Conservation (phyloP, 2,329 filamentous ascomycete species). For the Fusarium sp. region DNA sequence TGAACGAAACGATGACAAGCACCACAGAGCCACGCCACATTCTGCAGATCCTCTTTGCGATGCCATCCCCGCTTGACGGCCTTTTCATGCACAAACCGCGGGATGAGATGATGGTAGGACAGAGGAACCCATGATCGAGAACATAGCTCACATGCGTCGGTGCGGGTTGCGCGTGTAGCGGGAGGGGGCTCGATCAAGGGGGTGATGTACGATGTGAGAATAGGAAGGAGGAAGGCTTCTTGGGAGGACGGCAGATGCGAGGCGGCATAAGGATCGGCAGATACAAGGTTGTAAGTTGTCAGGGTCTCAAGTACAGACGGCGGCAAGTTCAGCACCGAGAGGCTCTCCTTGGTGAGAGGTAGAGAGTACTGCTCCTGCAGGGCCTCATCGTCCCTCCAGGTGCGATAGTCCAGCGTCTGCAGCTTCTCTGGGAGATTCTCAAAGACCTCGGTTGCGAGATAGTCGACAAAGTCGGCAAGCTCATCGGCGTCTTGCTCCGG, state of each 20-base stretch:
- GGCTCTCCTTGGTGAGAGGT: constrained; percentile 65
- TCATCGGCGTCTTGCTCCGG: constrained; percentile 66
- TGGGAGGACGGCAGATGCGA: constrained; percentile 53
- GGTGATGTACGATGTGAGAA: constrained; percentile 71
- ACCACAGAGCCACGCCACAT: constrained; percentile 86
- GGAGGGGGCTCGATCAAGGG: constrained; percentile 71
- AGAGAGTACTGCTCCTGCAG: constrained; percentile 67
- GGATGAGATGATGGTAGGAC: constrained; percentile 88
- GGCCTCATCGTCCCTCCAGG: constrained; percentile 53
- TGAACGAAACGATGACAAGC: constrained; percentile 89
- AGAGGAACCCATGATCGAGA: constrained; percentile 77
- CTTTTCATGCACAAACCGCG: constrained; percentile 79
- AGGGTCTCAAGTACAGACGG: constrained; percentile 74
- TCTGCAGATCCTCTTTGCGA: constrained; percentile 76
- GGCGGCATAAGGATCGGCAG: constrained; percentile 49
- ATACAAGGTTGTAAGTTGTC: constrained; percentile 71
- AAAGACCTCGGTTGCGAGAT: constrained; percentile 78
- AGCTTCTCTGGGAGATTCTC: constrained; percentile 69
- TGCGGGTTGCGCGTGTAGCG: constrained; percentile 67
- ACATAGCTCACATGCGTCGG: constrained; percentile 78
- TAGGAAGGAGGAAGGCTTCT: constrained; percentile 69
- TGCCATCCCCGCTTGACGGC: constrained; percentile 84
- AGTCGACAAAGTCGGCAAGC: constrained; percentile 83
- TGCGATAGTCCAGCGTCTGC: constrained; percentile 69
- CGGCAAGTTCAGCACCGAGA: constrained; percentile 62